These are phyloP conservation scores for Yueomyces sinensis DNA, from an alignment of 805 yeast genomes.

Conservation along the genomic window DNA sequence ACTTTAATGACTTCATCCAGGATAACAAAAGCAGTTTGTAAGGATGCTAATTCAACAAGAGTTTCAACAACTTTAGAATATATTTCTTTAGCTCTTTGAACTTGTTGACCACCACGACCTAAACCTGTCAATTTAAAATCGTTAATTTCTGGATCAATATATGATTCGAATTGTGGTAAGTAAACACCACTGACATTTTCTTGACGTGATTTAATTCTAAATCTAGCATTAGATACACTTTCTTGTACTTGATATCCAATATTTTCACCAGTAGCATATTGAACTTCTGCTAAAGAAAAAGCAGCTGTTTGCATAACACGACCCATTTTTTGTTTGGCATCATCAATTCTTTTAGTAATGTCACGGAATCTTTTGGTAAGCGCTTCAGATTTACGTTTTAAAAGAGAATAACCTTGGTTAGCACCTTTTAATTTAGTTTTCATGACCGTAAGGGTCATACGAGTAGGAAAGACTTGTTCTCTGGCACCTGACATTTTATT, in stretches of 20 bases:
- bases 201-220: slow-evolving; percentile 81
- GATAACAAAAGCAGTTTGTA: slow-evolving; percentile 93
- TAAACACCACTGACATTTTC: slow-evolving; percentile 95
- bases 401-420: slow-evolving; percentile 83
- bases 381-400: slow-evolving; percentile 95
- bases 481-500: slow-evolving; percentile 36
- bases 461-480: slow-evolving; percentile 94
- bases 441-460: slow-evolving; percentile 94
- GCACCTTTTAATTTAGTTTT: slow-evolving; percentile 95
- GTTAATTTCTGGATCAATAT: slow-evolving; percentile 70
- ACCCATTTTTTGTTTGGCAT: slow-evolving; percentile 94
- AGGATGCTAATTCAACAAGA: slow-evolving; percentile 84
- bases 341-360: slow-evolving; percentile 86
- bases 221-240: slow-evolving; percentile 80
- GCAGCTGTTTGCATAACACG: slow-evolving; percentile 98
- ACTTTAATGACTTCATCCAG: slow-evolving; percentile 96
- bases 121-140: slow-evolving; percentile 94
- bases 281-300: slow-evolving; percentile 91
- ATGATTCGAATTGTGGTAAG: slow-evolving; percentile 84
- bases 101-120: slow-evolving; percentile 98
- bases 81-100: slow-evolving; percentile 83
- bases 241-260: slow-evolving; percentile 94
- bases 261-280: slow-evolving; percentile 95
- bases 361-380: slow-evolving; percentile 93
- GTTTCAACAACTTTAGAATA: slow-evolving; percentile 97